Base-by-base conservation (phyloP, 2,329 filamentous ascomycete species). In the Tolypocladium nubicola region DNA sequence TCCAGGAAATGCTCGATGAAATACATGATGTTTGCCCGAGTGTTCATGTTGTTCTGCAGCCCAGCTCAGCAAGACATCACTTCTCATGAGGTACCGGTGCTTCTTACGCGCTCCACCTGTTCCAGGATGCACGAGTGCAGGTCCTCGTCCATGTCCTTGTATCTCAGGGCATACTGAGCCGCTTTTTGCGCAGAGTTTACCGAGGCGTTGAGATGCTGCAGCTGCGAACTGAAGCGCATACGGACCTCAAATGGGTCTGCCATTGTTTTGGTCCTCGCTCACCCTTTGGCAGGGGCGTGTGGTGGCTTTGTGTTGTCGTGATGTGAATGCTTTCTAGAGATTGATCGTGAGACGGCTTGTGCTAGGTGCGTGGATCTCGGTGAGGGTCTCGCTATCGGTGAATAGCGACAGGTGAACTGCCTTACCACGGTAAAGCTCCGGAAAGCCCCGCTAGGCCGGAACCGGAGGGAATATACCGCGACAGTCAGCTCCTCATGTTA, bases 21-120 rank as follows among this genome's bases (percentile, higher is more conserved):
- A 74, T 96, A 99, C 88, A 99, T 96, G 71, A 99, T 97, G 70
- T 99, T 99, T 59, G 94, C 95, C 60, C 93, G 83, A 55, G 87
- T 96, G 73, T 99, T 99, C 88, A 99, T 96, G 63, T 89, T 93
- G 64, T 90, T 96, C 83, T 92, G 53, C 38, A 19, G 21, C 7
- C 14, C 23, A 37, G n/a, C 26, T 58, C 37, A 59, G 53, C 38
- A 23, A 38, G 10, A 30, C 2, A 13, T 26, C 26, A n/a, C 19
- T 14, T 37, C 6, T 11, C 2, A 23, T 13, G 30, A 23, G 23
- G 8, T 10, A 6, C 1, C 23, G 23, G 7, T 5, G 14, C 7
- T 38, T 14, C 59, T 30, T 64, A 90, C 89, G 66, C 85, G 82
- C 72, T 97, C 93, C 37, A 99, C 80, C 72, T 97, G 93, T 74